Evolutionary conservation across 441 rosid species (phyloP).

Genomic region (Pelargonium citronellum): DNA sequence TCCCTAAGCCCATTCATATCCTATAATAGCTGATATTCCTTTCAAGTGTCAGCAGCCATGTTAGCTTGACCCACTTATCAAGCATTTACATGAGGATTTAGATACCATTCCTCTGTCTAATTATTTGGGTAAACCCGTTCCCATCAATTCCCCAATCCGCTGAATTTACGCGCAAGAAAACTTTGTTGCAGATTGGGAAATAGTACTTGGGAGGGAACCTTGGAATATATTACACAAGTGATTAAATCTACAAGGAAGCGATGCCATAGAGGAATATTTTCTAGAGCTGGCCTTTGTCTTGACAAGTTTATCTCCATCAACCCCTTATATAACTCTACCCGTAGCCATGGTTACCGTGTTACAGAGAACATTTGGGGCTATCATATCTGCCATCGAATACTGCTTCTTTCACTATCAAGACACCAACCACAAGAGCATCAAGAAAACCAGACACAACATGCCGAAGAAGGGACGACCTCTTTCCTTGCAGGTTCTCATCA

Average conservation of each 20-base stretch:
- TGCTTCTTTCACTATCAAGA: slow-evolving; percentile 49
- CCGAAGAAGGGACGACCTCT: slow-evolving; percentile 56
- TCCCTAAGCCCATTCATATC: slow-evolving; percentile 24
- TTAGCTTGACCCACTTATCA: slow-evolving; percentile 26
- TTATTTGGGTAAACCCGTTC: background rate
- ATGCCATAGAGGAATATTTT: slow-evolving; percentile 49
- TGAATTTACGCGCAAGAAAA: slow-evolving; percentile 28
- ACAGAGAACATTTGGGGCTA: slow-evolving; percentile 42
- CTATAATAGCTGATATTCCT: slow-evolving; percentile 26
- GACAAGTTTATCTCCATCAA: background rate
- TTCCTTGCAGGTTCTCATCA: slow-evolving; percentile 66
- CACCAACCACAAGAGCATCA: slow-evolving; percentile 25
- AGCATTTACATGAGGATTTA: slow-evolving; percentile 16
- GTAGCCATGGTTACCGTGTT: slow-evolving; percentile 39
- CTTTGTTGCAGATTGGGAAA: background rate
- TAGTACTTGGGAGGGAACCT: slow-evolving; percentile 23
- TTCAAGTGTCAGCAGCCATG: slow-evolving; percentile 29
- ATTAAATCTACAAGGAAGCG: slow-evolving; percentile 34
- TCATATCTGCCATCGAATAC: slow-evolving; percentile 49
- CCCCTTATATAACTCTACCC: slow-evolving; percentile 15
- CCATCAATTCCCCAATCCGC: background rate
- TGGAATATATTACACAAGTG: slow-evolving; percentile 32
- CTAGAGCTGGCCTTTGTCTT: slow-evolving; percentile 25
- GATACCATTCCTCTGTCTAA: slow-evolving; percentile 42
- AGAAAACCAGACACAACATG: slow-evolving; percentile 41